Evolutionary conservation across 2,329 filamentous ascomycete species (phyloP), one percentile per base, ranked within the genome.

Genomic region (Ramichloridium luteum): DNA sequence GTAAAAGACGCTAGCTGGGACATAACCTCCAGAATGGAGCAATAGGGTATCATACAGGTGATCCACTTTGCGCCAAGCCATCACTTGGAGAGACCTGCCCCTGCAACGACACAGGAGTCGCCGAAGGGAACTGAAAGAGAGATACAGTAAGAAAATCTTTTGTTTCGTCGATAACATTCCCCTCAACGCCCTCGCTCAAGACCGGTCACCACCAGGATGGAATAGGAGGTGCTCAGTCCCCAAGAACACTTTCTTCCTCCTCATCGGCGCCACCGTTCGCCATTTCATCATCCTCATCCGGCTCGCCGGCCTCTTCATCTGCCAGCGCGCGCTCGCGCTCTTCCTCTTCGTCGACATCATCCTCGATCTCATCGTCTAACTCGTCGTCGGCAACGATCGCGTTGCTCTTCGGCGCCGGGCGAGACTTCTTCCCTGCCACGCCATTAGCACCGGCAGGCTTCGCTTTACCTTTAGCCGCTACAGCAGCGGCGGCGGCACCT

Each of bases 221-320:
- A n/a, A n/a, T n/a, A n/a, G n/a, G n/a, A n/a, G n/a, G 22, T 34
- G 35, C 37, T 36, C 30, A 47, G 28, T 50, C 61, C 4, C 60
- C 60, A 11, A 62, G 42, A 13, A 63, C 55, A 34, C 58, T 61
- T 45, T 62, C 60, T 29, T 47, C 61, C 22, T 68, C 65, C 36
- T 41, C 53, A 20, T 45, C 49, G 5, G 56, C 52, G 28, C 48
- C 44, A 8, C 55, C 55, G 25, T 55, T 55, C 2, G 58, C 59
- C 9, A 34, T 47, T 13, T 53, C 48, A 15, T 45, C 49, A 15
- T 49, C 53, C 8, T 47, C 48, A 17, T 44, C 40, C 14, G 25
- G 30, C 27, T 73, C 49, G 58, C 77, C 61, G 8, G 20, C 20
- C 10, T 49, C 46, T 28, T 46, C 48, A 15, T 40, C 48, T 22